Evolutionary conservation across 805 yeast genomes (phyloP).

Genomic region (Cyberlindnera suaveolens): DNA sequence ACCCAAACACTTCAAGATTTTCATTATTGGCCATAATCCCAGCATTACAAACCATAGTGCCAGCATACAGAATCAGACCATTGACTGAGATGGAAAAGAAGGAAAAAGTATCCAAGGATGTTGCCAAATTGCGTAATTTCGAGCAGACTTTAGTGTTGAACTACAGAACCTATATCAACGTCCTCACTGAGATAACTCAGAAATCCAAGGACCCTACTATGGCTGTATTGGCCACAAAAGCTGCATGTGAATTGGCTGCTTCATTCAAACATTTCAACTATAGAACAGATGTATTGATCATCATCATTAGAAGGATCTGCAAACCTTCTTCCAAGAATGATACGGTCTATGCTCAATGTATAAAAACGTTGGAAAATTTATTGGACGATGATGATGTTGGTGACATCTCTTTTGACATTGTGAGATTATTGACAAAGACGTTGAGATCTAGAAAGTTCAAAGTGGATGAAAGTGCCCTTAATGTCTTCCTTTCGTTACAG

Average conservation of each 20-base stretch:
- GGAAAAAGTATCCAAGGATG: constrained; percentile 80
- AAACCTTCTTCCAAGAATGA: constrained; percentile 43
- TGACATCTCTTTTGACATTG: constrained; percentile 67
- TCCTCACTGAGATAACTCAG: constrained; percentile 38
- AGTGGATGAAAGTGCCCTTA: constrained; percentile 78
- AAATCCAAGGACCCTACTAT: constrained; percentile 29
- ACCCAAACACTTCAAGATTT: constrained; percentile 60
- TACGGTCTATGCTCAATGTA: constrained; percentile 48
- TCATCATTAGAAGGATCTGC: constrained; percentile 62
- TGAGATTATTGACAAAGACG: constrained; percentile 61
- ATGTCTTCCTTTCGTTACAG: constrained; percentile 61
- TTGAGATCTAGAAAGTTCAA: constrained; percentile 67
- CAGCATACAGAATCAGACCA: constrained; percentile 82
- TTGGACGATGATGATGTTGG: constrained; percentile 80
- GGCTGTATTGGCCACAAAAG: constrained; percentile 60
- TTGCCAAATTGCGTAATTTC: constrained; percentile 67
- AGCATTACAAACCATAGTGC: constrained; percentile 78
- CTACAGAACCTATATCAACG: constrained; percentile 61
- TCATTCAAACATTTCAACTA: constrained; percentile 75
- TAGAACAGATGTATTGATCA: constrained; percentile 64
- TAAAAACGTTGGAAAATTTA: constrained; percentile 62
- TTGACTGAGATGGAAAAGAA: constrained; percentile 73
- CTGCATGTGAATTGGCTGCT: constrained; percentile 71
- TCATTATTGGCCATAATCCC: constrained; percentile 77
- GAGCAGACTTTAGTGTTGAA: constrained; percentile 72